phyloP scores from a whole-genome alignment of 352 stramenopile genomes.

The Aphanomyces stellatus region DNA sequence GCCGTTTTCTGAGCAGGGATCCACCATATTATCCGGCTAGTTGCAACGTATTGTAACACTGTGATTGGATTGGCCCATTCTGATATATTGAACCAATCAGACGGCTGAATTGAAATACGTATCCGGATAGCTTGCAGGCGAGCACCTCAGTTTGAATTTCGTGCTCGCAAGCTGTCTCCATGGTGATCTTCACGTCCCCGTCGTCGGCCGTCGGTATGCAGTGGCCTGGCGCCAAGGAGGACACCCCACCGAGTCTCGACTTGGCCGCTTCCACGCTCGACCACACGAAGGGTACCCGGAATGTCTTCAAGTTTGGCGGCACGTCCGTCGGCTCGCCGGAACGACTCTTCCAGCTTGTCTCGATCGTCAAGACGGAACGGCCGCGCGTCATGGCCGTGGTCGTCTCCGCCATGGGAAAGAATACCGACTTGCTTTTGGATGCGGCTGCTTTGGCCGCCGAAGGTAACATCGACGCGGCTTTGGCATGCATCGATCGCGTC shows the following conservation, averaged over 20 bases:
- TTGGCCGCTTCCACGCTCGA: slow-evolving; percentile 30
- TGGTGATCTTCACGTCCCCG: slow-evolving; percentile 16
- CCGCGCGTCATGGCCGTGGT: slow-evolving; percentile 53
- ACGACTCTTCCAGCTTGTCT: slow-evolving; percentile 52
- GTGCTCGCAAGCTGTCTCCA: background rate
- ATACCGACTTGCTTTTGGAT: slow-evolving; percentile 65
- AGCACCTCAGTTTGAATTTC: background rate
- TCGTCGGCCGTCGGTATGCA: background rate
- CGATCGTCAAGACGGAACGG: slow-evolving; percentile 52
- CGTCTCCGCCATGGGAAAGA: slow-evolving; percentile 71
- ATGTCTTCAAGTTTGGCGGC: slow-evolving; percentile 81
- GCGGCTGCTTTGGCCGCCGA: slow-evolving; percentile 47
- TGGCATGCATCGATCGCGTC: slow-evolving; percentile 48
- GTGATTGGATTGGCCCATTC: background rate
- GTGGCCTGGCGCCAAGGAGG: background rate
- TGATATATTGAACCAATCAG: background rate
- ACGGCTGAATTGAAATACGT: slow-evolving; percentile 13
- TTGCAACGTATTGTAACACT: background rate
- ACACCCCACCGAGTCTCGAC: background rate
- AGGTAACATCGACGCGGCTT: slow-evolving; percentile 37
- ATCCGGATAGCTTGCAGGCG: background rate
- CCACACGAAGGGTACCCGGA: slow-evolving; percentile 44
- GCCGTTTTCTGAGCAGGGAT: no score
- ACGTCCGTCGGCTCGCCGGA: slow-evolving; percentile 61
- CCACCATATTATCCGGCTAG: background rate